Evolutionary conservation across 805 yeast genomes (phyloP).

Genomic region (Isabelozyma heimii): DNA sequence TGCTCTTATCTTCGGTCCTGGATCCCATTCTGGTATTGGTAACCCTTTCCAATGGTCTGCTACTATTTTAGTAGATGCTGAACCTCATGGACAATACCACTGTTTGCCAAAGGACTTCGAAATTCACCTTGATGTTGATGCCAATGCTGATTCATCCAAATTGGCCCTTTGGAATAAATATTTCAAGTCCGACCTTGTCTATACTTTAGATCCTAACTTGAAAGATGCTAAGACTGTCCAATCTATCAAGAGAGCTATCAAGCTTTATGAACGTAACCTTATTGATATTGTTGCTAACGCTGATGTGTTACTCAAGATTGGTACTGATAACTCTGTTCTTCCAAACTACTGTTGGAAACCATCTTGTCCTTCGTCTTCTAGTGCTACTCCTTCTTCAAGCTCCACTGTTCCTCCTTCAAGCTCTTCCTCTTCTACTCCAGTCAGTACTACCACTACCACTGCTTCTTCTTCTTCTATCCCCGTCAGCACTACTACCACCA

Average conservation of each 20-base stretch:
- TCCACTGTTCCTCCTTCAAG: conserved; percentile 1
- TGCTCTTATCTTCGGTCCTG: conserved; percentile 8
- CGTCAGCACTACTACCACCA: too few relatives aligned
- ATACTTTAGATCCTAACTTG: conserved; percentile 1
- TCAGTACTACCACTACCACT: conserved; percentile 1
- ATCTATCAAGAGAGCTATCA: not conserved
- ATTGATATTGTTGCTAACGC: not conserved
- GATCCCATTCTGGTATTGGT: conserved; percentile 6
- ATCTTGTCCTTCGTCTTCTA: conserved; percentile 3
- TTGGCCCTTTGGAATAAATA: not conserved
- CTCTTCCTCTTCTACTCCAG: not conserved
- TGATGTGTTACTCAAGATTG: not conserved
- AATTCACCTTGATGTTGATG: conserved; percentile 11
- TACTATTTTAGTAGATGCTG: conserved; percentile 17
- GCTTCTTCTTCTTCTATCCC: conserved; percentile 1
- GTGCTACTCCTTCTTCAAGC: not conserved
- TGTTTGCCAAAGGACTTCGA: conserved; percentile 23
- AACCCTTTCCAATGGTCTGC: conserved; percentile 20
- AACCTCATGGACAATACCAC: conserved; percentile 11
- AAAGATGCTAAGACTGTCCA: not conserved
- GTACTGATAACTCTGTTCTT: not conserved
- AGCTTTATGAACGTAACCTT: not conserved
- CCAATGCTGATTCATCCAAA: conserved; percentile 1
- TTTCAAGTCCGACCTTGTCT: not conserved
- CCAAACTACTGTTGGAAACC: conserved; percentile 7